Percentiles rank a stretch among this genome's conserved stretches.
phyloP scores from a whole-genome alignment of 2,329 filamentous ascomycete species.

The Pseudogymnoascus sp. region DNA sequence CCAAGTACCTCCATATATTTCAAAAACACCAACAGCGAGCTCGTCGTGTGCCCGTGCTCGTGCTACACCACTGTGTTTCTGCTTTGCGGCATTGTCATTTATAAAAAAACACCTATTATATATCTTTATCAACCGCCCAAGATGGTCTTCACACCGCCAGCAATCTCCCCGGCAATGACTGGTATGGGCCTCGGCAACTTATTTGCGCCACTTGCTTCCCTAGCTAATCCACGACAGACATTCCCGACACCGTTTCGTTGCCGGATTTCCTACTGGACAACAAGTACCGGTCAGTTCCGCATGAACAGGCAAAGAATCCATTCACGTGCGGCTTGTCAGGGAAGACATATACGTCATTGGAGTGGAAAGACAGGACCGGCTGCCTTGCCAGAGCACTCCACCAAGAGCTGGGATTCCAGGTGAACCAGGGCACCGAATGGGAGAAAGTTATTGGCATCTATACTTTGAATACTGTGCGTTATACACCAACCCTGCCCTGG shows the following conservation, averaged over 20 bases:
- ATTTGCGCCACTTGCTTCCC: not conserved
- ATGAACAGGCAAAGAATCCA: conserved; percentile 54
- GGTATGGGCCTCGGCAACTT: not conserved
- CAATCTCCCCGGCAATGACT: not conserved
- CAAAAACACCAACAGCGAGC: not conserved
- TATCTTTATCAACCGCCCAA: not conserved
- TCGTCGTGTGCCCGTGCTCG: not conserved
- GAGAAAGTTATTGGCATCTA: conserved; percentile 68
- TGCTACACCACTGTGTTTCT: not conserved
- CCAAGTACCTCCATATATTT: not conserved
- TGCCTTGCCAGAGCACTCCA: conserved; percentile 56
- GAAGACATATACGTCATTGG: conserved; percentile 50
- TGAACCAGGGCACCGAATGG: conserved; percentile 62
- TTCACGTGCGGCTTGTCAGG: conserved; percentile 68
- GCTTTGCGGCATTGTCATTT: not conserved
- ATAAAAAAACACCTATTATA: not conserved
- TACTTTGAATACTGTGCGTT: conserved; percentile 61
- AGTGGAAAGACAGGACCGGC: conserved; percentile 57
- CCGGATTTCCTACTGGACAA: conserved; percentile 69
- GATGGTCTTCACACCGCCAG: not conserved
- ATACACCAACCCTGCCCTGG: not conserved
- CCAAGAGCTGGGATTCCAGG: conserved; percentile 59
- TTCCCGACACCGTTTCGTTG: conserved; percentile 62
- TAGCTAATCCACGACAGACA: not conserved
- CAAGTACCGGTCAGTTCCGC: conserved; percentile 53